Evolutionary conservation across 2,329 filamentous ascomycete genomes (phyloP).

Genomic region (Thyridium curvatum): DNA sequence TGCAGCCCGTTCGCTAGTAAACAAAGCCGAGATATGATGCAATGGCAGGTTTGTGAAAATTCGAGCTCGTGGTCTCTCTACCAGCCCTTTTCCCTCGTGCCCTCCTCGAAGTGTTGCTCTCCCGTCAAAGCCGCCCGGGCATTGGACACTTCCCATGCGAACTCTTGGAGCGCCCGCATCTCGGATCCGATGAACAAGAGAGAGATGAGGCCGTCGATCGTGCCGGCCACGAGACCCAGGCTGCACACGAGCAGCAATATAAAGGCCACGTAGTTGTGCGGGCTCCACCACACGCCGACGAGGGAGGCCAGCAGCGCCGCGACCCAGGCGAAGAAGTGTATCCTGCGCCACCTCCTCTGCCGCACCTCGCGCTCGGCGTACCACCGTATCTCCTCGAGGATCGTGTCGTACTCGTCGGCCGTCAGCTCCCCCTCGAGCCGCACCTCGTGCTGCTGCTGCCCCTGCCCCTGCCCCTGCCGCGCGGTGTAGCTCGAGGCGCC

Average conservation of each 20-base stretch:
- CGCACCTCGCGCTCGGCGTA: slow-evolving; percentile 66
- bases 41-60: too few species aligned
- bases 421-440: slow-evolving; percentile 4
- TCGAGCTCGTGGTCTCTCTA: too few species aligned
- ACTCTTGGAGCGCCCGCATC: slow-evolving; percentile 76
- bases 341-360: slow-evolving; percentile 65
- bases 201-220: slow-evolving; percentile 79
- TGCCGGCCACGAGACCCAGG: slow-evolving; percentile 68
- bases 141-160: slow-evolving; percentile 85
- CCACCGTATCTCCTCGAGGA: slow-evolving; percentile 61
- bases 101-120: slow-evolving; percentile 6
- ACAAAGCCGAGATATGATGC: too few species aligned
- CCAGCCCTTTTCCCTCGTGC: neutral
- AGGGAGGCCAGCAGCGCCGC: slow-evolving; percentile 66
- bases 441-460: slow-evolving; percentile 9
- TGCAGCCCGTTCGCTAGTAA: too few species aligned
- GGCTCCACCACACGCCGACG: slow-evolving; percentile 81
- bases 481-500: slow-evolving; percentile 1
- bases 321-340: slow-evolving; percentile 67
- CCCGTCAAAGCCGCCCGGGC: slow-evolving; percentile 37
- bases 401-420: slow-evolving; percentile 47
- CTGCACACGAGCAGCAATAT: slow-evolving; percentile 73
- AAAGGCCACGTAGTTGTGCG: slow-evolving; percentile 70
- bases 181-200: slow-evolving; percentile 83
- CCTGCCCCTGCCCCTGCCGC: slow-evolving; percentile 7